phyloP scores from a whole-genome alignment of 345 rosid species.

The Eucalyptus polybractea region DNA sequence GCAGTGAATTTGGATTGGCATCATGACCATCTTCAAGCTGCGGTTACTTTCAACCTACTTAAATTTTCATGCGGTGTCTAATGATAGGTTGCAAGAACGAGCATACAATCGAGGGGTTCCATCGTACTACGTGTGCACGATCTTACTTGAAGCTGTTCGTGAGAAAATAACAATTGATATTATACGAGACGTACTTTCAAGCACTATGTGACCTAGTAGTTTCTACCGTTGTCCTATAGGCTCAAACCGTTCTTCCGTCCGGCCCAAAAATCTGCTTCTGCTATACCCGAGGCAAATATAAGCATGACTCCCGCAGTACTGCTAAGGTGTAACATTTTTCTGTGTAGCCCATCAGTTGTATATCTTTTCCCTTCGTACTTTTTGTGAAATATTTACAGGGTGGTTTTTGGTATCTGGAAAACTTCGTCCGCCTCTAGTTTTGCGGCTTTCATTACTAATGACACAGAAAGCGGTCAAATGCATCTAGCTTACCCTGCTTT shows the following conservation, averaged over 20 bases:
- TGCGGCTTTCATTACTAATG: neutral
- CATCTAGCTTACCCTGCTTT: neutral
- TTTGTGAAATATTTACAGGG: neutral
- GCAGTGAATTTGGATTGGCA: neutral
- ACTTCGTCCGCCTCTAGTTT: neutral
- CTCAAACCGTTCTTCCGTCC: neutral
- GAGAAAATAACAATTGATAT: slow-evolving; percentile 16
- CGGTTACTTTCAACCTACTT: neutral
- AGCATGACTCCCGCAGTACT: neutral
- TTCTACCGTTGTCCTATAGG: neutral
- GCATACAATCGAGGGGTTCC: slow-evolving; percentile 49
- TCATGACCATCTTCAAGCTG: neutral
- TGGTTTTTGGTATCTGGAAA: neutral
- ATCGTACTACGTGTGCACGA: slow-evolving; percentile 42
- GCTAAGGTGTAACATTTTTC: neutral
- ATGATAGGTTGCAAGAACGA: slow-evolving; percentile 48
- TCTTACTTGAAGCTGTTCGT: slow-evolving; percentile 17
- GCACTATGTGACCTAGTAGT: neutral
- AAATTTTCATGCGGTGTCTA: neutral
- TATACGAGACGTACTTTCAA: neutral
- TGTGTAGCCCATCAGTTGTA: neutral
- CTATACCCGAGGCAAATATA: neutral
- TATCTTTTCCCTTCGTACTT: neutral
- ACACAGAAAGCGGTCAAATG: neutral
- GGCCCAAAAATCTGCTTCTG: neutral